phyloP scores from a whole-genome alignment of 176 grass and related monocot species.

The Coix lacrymajobi region DNA sequence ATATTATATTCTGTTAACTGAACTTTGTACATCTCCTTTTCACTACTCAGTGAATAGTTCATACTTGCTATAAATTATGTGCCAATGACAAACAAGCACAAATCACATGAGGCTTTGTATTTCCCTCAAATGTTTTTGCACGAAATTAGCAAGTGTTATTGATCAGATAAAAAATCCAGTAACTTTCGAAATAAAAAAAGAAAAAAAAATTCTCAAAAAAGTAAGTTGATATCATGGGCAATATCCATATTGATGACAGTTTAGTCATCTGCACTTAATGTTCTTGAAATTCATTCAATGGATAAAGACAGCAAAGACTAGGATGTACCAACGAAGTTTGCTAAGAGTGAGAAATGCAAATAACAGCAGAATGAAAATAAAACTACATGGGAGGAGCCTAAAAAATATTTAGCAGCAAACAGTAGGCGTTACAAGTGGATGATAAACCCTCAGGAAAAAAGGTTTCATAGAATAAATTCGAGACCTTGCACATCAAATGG shows the following conservation, averaged over 20 bases:
- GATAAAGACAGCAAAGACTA: not conserved
- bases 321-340: not conserved
- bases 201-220: not conserved
- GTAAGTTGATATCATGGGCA: conserved; percentile 5
- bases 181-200: not conserved
- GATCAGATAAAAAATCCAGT: not conserved
- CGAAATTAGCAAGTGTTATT: not conserved
- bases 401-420: not conserved
- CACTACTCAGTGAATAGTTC: not conserved
- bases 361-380: not conserved
- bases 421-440: not conserved
- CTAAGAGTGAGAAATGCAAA: not conserved
- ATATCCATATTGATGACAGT: not conserved
- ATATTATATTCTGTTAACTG: not conserved
- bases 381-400: not conserved
- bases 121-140: not conserved
- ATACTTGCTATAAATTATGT: not conserved
- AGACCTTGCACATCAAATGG: not conserved
- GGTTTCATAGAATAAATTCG: not conserved
- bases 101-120: not conserved
- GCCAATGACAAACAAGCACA: not conserved
- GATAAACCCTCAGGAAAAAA: not conserved
- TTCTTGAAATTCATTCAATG: not conserved
- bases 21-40: not conserved
- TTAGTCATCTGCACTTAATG: conserved; percentile 1